A percentile compares a stretch with the other conserved stretches of the same genome.
These are phyloP conservation scores for Quercus alba DNA, from an alignment of 306 rosid species.

Conservation along the genomic window DNA sequence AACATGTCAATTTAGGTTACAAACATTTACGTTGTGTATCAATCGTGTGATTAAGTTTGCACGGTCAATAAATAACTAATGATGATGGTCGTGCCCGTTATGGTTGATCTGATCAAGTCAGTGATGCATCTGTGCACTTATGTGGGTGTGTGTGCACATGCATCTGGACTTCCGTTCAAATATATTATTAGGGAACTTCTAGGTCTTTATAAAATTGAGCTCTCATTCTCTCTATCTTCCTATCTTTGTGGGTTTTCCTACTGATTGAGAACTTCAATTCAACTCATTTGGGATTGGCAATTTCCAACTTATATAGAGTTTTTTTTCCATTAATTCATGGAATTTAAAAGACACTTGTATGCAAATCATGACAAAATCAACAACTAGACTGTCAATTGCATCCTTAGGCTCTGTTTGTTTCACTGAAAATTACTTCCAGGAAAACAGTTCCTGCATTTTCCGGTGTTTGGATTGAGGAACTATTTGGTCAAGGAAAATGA, in stretches of 20 bases:
- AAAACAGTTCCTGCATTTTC: not conserved
- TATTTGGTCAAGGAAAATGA: not conserved
- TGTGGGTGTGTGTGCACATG: not conserved
- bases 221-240: no score
- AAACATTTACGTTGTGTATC: not conserved
- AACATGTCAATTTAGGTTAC: not conserved
- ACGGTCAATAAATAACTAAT: not conserved
- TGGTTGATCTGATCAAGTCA: not conserved
- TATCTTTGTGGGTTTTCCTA: no score
- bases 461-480: not conserved
- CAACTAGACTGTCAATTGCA: not conserved
- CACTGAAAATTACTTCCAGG: not conserved
- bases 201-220: no score
- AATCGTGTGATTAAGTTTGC: not conserved
- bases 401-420: not conserved
- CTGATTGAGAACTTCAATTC: no score
- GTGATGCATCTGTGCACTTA: not conserved
- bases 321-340: no score
- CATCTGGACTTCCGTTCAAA: not conserved
- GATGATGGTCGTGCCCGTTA: not conserved
- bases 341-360: no score
- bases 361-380: not conserved
- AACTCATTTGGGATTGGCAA: no score
- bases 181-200: no score
- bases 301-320: no score